These are phyloP conservation scores for Eucalyptus viminalis DNA, from an alignment of 345 rosid genomes.

Conservation along the genomic window DNA sequence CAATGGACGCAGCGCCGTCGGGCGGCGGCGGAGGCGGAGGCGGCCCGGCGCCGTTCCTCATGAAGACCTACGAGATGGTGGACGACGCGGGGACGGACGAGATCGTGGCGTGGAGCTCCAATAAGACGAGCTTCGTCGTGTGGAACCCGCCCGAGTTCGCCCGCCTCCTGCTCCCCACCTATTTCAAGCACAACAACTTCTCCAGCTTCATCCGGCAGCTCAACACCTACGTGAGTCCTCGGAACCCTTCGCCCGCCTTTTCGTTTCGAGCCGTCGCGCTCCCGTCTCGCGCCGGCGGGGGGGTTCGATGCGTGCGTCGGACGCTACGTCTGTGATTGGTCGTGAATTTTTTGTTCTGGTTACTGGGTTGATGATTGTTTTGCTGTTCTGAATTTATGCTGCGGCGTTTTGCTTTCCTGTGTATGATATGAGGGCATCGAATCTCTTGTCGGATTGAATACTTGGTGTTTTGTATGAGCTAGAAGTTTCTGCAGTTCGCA, in stretches of 20 bases:
- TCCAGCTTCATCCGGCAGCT: slow-evolving; percentile 34
- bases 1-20: background rate
- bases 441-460: background rate
- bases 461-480: background rate
- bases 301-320: background rate
- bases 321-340: background rate
- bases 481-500: background rate
- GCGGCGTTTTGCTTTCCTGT: background rate
- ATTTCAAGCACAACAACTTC: slow-evolving; percentile 93
- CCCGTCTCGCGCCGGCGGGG: background rate
- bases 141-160: slow-evolving; percentile 94
- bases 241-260: background rate
- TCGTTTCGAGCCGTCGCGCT: background rate
- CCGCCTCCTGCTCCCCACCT: slow-evolving; percentile 64
- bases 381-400: background rate
- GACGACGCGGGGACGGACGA: slow-evolving; percentile 70
- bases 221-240: slow-evolving; percentile 1
- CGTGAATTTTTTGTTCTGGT: background rate
- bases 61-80: slow-evolving; percentile 90
- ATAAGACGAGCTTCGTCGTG: slow-evolving; percentile 68
- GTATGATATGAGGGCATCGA: background rate
- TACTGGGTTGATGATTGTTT: background rate
- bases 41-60: slow-evolving; percentile 73
- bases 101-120: slow-evolving; percentile 77
- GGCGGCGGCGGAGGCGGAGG: slow-evolving; percentile 8